Conservation (phyloP, 2,329 filamentous ascomycete species). For the Trichoderma sp. region DNA sequence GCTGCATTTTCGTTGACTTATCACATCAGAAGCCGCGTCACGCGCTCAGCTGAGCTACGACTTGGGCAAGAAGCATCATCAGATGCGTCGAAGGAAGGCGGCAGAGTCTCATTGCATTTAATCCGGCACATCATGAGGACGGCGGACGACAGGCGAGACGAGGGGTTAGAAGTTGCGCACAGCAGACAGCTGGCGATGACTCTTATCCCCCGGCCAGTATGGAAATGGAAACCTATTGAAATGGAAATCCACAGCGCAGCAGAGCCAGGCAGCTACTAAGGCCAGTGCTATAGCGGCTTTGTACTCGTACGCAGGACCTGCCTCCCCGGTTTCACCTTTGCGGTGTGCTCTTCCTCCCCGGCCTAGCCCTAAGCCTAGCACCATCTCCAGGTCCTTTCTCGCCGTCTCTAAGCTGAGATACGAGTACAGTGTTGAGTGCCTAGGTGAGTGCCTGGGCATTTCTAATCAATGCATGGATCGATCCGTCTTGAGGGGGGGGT, state of each 20-base stretch:
- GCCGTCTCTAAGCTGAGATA: not conserved
- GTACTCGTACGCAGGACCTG: not conserved
- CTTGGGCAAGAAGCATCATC: not conserved
- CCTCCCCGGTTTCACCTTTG: not conserved
- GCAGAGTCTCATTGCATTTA: constrained; percentile 12
- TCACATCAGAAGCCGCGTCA: constrained; percentile 8
- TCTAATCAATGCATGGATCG: constrained; percentile 1
- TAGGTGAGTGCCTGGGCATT: not conserved
- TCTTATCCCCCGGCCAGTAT: not conserved
- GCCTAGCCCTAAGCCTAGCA: not conserved
- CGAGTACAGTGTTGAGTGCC: not conserved
- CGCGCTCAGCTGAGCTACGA: constrained; percentile 9
- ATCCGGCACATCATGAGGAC: not conserved
- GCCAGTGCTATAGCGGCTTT: not conserved
- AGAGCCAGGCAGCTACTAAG: not conserved
- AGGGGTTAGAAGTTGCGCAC: not conserved
- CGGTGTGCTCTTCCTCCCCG: not conserved
- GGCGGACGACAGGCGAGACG: not conserved
- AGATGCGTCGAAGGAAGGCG: not conserved
- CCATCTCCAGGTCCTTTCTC: not conserved
- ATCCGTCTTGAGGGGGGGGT: not conserved
- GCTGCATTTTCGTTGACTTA: not conserved
- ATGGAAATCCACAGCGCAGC: not conserved
- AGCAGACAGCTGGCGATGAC: not conserved
- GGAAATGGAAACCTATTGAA: not conserved